phyloP scores from a whole-genome alignment of 2,329 filamentous ascomycete species.

The Monilinia vaccinii-corymbosi region DNA sequence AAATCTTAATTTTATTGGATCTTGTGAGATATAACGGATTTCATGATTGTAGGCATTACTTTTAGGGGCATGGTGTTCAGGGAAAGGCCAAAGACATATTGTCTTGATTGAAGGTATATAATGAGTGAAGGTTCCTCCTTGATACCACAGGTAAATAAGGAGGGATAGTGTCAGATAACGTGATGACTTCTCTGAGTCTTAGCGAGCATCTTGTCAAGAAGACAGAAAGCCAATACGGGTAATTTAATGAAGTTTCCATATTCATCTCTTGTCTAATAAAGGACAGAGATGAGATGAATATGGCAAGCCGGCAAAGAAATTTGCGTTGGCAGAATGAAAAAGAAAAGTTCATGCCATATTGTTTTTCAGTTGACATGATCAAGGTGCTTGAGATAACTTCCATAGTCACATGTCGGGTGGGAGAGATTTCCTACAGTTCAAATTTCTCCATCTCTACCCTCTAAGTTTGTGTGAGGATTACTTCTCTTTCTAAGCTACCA shows the following conservation, averaged over 20 bases:
- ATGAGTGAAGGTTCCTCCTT: neutral
- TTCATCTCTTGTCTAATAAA: neutral
- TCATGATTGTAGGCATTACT: neutral
- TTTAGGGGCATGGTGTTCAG: neutral
- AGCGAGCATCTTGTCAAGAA: neutral
- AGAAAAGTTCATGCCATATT: neutral
- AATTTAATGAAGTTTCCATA: neutral
- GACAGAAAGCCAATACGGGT: neutral
- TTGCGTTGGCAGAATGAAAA: neutral
- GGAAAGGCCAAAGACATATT: neutral
- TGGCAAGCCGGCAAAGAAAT: neutral
- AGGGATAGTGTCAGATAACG: neutral
- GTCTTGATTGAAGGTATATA: constrained; percentile 5
- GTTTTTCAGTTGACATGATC: neutral
- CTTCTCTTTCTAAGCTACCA: neutral
- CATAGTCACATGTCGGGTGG: neutral
- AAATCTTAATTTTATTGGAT: constrained; percentile 6
- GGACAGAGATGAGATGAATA: neutral
- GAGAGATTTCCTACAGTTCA: neutral
- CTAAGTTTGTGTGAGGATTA: neutral
- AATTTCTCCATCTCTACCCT: neutral
- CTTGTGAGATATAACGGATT: neutral
- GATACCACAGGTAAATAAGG: neutral
- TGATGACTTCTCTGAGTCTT: neutral
- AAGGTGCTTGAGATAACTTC: neutral